Evolutionary conservation across 768 basidiomycete species (phyloP).

Genomic region (Amanita pseudoporphyria): DNA sequence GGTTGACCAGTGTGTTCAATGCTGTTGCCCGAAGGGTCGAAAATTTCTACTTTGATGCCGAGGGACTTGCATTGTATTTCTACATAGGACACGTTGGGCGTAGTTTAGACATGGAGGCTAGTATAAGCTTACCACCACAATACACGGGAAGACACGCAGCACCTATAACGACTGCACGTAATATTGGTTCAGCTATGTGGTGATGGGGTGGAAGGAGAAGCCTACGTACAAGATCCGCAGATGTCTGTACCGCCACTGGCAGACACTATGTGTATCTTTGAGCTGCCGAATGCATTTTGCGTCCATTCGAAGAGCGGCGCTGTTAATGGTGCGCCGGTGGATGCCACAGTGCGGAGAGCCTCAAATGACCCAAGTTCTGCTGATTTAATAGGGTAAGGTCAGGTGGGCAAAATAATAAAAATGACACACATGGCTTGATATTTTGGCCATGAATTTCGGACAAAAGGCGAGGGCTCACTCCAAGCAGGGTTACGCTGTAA

Average conservation of each 20-base stretch:
- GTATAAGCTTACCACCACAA: conserved; percentile 43
- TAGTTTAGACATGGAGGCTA: conserved; percentile 26
- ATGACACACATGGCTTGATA: conserved; percentile 36
- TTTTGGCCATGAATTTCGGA: conserved; percentile 49
- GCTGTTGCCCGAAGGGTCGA: conserved; percentile 43
- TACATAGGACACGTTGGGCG: conserved; percentile 15
- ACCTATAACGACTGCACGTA: conserved; percentile 40
- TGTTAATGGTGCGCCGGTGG: conserved; percentile 60
- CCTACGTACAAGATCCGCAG: conserved; percentile 46
- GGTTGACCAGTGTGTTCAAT: conserved; percentile 39
- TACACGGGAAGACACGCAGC: conserved; percentile 43
- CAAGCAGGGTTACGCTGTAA: conserved; percentile 25
- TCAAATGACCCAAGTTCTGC: conserved; percentile 46
- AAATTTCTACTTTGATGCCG: conserved; percentile 60
- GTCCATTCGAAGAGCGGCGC: conserved; percentile 61
- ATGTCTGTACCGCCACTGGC: conserved; percentile 69
- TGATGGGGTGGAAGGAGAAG: not conserved
- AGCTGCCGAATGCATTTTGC: conserved; percentile 45
- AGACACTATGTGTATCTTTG: conserved; percentile 43
- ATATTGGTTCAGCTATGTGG: not conserved
- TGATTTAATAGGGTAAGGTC: conserved; percentile 22
- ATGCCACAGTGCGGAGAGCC: conserved; percentile 37
- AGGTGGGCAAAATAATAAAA: conserved; percentile 9
- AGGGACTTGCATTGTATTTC: conserved; percentile 56
- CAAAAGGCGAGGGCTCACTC: conserved; percentile 57